Conservation (phyloP, 345 rosid genomes). For the Garcia nutans region DNA sequence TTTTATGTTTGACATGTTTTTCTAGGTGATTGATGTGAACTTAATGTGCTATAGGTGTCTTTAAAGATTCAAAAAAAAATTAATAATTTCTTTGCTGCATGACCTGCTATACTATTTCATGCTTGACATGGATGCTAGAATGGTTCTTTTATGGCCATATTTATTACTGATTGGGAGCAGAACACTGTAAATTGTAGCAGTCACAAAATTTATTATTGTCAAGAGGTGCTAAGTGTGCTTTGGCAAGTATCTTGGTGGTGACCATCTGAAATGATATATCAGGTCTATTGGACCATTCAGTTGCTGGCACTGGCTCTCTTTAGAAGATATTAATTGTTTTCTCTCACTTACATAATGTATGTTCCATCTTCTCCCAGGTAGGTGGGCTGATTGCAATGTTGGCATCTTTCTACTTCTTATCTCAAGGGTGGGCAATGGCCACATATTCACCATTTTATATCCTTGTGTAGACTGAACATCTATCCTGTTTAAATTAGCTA, state of each 20-base stretch:
- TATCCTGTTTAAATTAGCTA: background rate
- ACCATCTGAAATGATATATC: background rate
- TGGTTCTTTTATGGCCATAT: background rate
- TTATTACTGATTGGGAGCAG: background rate
- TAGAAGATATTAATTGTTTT: background rate
- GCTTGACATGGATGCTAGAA: background rate
- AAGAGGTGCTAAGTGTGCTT: background rate
- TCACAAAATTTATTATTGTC: background rate
- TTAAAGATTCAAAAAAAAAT: background rate
- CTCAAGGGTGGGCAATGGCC: conserved; percentile 95
- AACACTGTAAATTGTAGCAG: background rate
- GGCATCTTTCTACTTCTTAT: conserved; percentile 79
- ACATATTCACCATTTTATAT: conserved; percentile 86
- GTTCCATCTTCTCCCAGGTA: conserved; percentile 46
- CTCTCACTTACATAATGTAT: background rate
- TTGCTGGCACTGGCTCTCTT: background rate
- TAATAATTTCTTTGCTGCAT: background rate
- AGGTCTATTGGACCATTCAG: background rate
- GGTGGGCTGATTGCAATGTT: conserved; percentile 92
- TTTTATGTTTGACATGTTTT: background rate
- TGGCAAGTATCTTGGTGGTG: background rate
- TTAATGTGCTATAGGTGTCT: background rate
- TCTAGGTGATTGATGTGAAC: background rate
- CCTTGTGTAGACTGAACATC: conserved; percentile 33
- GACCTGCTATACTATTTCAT: background rate